A percentile compares a stretch with the other conserved stretches of the same genome.
These are phyloP conservation scores for Thielaviopsis populi DNA, from an alignment of 2,329 filamentous ascomycete genomes.

Conservation along the genomic window DNA sequence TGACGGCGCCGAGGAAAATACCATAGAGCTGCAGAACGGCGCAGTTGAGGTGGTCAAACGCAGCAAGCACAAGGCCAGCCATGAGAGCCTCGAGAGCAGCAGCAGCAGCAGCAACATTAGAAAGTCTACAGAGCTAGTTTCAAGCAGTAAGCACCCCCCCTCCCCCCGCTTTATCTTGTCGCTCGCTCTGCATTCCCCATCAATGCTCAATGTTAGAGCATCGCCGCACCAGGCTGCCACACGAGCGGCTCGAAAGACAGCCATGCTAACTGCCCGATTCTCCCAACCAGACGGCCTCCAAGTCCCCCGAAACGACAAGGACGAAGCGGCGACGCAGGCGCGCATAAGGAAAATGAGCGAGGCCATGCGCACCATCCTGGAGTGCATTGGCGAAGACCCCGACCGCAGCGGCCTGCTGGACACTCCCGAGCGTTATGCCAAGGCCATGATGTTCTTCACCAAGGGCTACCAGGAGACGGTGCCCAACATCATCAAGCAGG, in stretches of 20 bases:
- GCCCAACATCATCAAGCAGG: conserved; percentile 76
- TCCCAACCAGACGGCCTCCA: conserved; percentile 1
- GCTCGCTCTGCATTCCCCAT: not conserved
- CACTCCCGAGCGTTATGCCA: conserved; percentile 76
- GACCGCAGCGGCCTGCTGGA: conserved; percentile 48
- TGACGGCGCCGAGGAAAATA: conserved; percentile 22
- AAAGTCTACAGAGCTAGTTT: not conserved
- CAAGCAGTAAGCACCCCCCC: not conserved
- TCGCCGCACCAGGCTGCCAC: not conserved
- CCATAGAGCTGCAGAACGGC: not conserved
- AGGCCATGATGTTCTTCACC: conserved; percentile 90
- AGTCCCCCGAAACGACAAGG: conserved; percentile 14
- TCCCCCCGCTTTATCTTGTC: not conserved
- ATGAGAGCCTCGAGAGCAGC: not conserved
- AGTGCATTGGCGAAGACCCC: conserved; percentile 54
- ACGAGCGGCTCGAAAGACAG: not conserved
- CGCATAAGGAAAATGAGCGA: conserved; percentile 44
- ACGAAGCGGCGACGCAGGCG: conserved; percentile 18
- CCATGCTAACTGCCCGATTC: not conserved
- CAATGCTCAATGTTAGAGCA: not conserved
- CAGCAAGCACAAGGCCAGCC: conserved; percentile 11
- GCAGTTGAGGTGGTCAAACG: conserved; percentile 6
- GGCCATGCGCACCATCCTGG: conserved; percentile 50
- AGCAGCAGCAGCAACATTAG: not conserved
- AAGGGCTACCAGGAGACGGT: conserved; percentile 95